A percentile compares a stretch with the other conserved stretches of the same genome.
Conservation (phyloP, 495 filamentous ascomycete species). For the Tuber brumale region DNA sequence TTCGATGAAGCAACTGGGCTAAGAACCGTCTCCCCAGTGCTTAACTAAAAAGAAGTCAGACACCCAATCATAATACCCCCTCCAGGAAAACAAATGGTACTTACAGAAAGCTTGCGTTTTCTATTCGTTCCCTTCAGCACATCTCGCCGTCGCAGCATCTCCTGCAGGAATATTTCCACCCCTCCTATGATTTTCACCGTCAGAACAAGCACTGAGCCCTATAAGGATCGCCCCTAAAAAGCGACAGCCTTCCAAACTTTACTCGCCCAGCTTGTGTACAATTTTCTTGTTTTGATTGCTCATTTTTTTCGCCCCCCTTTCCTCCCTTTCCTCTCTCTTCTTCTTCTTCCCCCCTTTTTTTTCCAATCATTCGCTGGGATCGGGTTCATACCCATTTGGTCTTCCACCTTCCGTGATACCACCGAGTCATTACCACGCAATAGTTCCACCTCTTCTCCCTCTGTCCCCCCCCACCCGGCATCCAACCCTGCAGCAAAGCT, state of each 20-base stretch:
- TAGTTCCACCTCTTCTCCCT: conserved; percentile 2
- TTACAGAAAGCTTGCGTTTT: conserved; percentile 36
- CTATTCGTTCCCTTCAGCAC: conserved; percentile 18
- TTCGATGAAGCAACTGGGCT: conserved; percentile 9
- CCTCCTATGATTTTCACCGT: conserved; percentile 13
- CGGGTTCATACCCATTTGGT: conserved; percentile 23
- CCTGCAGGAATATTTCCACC: conserved; percentile 28
- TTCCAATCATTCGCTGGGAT: not conserved
- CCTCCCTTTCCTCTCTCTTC: not conserved
- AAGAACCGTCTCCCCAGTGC: conserved; percentile 9
- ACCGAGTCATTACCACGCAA: conserved; percentile 8
- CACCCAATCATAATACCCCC: not conserved
- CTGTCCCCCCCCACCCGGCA: not conserved
- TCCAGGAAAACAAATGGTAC: conserved; percentile 5
- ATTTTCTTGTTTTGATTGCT: not conserved
- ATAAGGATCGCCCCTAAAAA: not conserved
- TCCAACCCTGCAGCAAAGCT: conserved; percentile 9
- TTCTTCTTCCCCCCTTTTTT: not conserved
- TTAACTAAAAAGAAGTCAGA: conserved; percentile 26
- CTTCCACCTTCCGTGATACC: conserved; percentile 8
- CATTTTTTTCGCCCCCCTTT: not conserved
- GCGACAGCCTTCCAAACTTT: not conserved
- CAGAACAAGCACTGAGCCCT: conserved; percentile 8
- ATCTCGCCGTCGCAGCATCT: conserved; percentile 27
- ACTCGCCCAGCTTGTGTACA: not conserved